A percentile compares a stretch with the other conserved stretches of the same genome.
Evolutionary conservation across 2,329 filamentous ascomycete genomes (phyloP).

Genomic region (Arthrobotrys entomopaga): DNA sequence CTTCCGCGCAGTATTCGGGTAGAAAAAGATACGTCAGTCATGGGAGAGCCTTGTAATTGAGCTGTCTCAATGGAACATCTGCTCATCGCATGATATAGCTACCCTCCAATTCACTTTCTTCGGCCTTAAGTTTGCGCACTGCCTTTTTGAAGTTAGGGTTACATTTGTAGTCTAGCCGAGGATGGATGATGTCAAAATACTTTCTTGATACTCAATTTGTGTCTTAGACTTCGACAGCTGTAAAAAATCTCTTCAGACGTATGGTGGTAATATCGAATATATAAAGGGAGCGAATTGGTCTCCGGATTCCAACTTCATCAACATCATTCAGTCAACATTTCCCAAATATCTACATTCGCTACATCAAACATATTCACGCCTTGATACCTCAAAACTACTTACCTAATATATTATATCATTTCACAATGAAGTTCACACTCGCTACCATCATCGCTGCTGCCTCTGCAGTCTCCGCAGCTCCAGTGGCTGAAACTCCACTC

Average conservation of each 20-base stretch:
- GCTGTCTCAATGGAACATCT: not conserved
- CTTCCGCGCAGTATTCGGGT: constrained; percentile 12
- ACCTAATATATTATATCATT: constrained; percentile 22
- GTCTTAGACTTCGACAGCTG: constrained; percentile 10
- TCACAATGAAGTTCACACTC: constrained; percentile 52
- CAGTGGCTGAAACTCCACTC: constrained; percentile 10
- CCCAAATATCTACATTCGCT: constrained; percentile 27
- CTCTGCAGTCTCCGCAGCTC: constrained; percentile 37
- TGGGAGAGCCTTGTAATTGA: constrained; percentile 17
- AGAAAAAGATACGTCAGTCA: constrained; percentile 10
- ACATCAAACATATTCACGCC: not conserved
- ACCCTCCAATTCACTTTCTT: not conserved
- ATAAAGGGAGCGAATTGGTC: constrained; percentile 23
- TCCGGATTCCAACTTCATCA: constrained; percentile 14
- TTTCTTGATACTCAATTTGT: constrained; percentile 10
- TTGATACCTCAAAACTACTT: not conserved
- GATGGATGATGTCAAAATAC: constrained; percentile 44
- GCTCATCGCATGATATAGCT: constrained; percentile 16
- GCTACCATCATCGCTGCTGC: constrained; percentile 44
- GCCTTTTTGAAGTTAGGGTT: constrained; percentile 34
- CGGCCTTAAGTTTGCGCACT: too few species aligned
- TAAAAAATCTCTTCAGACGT: not conserved
- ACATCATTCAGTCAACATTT: constrained; percentile 30
- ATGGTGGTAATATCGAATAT: constrained; percentile 27
- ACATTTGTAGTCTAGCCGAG: constrained; percentile 34